A percentile compares a stretch with the other conserved stretches of the same genome.
Evolutionary conservation across 2,329 filamentous ascomycete species (phyloP).

Genomic region (Ilyonectria robusta): DNA sequence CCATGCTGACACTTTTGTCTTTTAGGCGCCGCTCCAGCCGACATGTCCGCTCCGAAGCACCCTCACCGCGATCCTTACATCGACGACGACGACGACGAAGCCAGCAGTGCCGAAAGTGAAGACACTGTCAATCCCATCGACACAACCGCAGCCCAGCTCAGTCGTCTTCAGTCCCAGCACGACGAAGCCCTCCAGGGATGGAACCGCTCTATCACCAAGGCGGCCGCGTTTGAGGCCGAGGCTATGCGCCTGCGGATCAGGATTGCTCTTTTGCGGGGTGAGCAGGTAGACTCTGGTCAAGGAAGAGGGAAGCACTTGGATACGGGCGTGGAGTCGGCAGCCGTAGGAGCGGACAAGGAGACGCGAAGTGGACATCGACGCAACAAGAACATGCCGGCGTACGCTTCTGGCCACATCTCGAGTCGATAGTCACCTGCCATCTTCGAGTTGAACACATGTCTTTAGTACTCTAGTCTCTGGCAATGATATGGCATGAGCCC

Average conservation of each 20-base stretch:
- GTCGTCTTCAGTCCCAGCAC: not conserved
- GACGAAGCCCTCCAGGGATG: not conserved
- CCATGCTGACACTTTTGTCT: no score
- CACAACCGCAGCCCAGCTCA: not conserved
- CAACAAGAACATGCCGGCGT: not conserved
- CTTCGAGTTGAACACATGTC: not conserved
- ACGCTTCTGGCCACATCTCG: not conserved
- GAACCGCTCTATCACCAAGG: not conserved
- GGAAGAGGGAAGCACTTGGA: not conserved
- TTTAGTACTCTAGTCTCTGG: not conserved
- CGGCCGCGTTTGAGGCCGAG: not conserved
- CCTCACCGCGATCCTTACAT: not conserved
- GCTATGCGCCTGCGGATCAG: not conserved
- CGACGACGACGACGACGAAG: not conserved
- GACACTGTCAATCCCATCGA: not conserved
- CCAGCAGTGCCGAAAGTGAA: not conserved
- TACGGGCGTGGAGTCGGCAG: not conserved
- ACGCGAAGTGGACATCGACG: not conserved
- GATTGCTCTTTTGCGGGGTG: not conserved
- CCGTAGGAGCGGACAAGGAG: not conserved
- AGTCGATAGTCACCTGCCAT: not conserved
- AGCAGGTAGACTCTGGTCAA: not conserved
- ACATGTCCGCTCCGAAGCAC: not conserved
- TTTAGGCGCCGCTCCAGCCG: no score
- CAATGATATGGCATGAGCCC: no score